Evolutionary conservation across 345 rosid genomes (phyloP).

Genomic region (Clausena lansium): DNA sequence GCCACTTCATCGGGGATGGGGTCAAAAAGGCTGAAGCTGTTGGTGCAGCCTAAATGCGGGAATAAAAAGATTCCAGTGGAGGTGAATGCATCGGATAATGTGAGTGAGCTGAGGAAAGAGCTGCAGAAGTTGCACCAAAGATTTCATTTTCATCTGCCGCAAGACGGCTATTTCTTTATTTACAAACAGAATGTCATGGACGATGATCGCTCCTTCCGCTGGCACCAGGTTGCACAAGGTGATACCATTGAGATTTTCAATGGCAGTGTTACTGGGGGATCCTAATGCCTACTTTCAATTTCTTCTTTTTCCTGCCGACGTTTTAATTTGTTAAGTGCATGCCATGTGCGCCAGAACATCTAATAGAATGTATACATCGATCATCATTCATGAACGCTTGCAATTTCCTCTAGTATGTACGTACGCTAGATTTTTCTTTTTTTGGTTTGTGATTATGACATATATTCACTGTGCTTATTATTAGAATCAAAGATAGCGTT

Average conservation of each 20-base stretch:
- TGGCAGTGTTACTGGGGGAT: constrained; percentile 26
- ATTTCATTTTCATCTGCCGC: constrained; percentile 52
- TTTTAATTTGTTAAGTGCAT: too few species aligned
- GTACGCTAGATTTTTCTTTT: too few species aligned
- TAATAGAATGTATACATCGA: too few species aligned
- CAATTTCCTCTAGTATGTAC: too few species aligned
- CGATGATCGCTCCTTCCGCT: constrained; percentile 69
- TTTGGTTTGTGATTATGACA: not conserved
- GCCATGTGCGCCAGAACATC: too few species aligned
- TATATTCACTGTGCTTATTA: not conserved
- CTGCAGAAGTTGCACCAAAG: constrained; percentile 59
- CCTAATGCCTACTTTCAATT: not conserved
- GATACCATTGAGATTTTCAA: constrained; percentile 67
- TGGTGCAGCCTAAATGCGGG: constrained; percentile 59
- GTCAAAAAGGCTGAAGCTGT: constrained; percentile 52
- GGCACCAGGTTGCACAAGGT: constrained; percentile 68
- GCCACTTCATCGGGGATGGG: constrained; percentile 3
- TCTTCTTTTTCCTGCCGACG: too few species aligned
- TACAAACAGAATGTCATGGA: constrained; percentile 77
- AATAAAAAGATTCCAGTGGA: constrained; percentile 65
- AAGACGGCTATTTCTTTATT: constrained; percentile 75
- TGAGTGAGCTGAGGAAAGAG: constrained; percentile 65
- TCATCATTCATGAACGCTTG: too few species aligned
- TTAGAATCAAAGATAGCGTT: too few species aligned
- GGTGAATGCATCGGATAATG: constrained; percentile 57